phyloP scores from a whole-genome alignment of 2,329 filamentous ascomycete genomes.

The Paecilomyces variotii region DNA sequence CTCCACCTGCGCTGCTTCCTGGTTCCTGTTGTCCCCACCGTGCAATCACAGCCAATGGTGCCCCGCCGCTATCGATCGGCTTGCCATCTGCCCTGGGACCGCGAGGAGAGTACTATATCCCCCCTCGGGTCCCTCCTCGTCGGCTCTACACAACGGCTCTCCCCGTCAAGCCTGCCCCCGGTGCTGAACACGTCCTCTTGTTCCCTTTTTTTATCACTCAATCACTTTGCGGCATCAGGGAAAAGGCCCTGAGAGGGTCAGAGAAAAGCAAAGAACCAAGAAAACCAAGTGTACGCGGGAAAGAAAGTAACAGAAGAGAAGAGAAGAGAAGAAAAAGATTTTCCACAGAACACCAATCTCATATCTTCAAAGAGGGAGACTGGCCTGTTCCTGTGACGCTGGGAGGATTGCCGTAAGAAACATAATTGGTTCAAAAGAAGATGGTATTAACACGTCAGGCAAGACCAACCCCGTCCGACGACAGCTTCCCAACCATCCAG shows the following conservation, averaged over 20 bases:
- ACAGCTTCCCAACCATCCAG: conserved; percentile 74
- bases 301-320: neutral
- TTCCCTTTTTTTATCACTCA: neutral
- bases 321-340: conserved; percentile 2
- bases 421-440: conserved; percentile 40
- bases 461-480: conserved; percentile 53
- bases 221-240: neutral
- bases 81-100: neutral
- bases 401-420: conserved; percentile 43
- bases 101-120: neutral
- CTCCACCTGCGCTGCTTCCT: neutral
- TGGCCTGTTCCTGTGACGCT: conserved; percentile 10
- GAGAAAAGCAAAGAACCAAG: neutral
- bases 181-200: neutral
- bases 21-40: neutral
- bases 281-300: neutral
- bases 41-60: neutral
- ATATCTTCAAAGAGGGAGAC: conserved; percentile 8
- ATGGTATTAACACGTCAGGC: conserved; percentile 53
- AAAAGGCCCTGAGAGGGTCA: neutral
- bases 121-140: neutral
- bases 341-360: neutral
- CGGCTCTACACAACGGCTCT: neutral
- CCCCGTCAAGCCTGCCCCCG: neutral
- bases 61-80: neutral